Evolutionary conservation across 495 filamentous ascomycete species (phyloP).

Genomic region (Aspergillus kassunensis): DNA sequence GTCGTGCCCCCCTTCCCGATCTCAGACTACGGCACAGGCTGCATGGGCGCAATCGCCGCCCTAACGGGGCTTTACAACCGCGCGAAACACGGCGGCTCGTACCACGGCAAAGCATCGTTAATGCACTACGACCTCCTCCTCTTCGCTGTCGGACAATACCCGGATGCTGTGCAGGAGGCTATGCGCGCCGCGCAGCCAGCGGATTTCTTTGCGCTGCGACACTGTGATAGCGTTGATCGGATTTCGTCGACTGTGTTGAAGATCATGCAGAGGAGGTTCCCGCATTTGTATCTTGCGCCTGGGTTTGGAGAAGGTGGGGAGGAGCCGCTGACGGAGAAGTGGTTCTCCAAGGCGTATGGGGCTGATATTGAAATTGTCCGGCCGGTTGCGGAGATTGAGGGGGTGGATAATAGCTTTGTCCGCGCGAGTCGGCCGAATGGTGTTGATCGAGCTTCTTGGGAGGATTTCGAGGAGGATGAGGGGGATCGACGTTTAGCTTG

Average conservation of each 20-base stretch:
- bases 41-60: constrained; percentile 62
- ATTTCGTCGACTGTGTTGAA: constrained; percentile 62
- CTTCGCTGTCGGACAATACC: constrained; percentile 58
- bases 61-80: constrained; percentile 59
- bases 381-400: constrained; percentile 34
- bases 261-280: constrained; percentile 52
- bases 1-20: constrained; percentile 80
- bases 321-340: constrained; percentile 35
- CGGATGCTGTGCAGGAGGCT: constrained; percentile 50
- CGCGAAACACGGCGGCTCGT: constrained; percentile 59
- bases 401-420: constrained; percentile 38
- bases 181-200: constrained; percentile 50
- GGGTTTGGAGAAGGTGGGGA: constrained; percentile 7
- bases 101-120: constrained; percentile 58
- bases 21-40: constrained; percentile 74
- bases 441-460: constrained; percentile 32
- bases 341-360: constrained; percentile 37
- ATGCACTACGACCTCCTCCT: constrained; percentile 69
- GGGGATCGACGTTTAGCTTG: constrained; percentile 20
- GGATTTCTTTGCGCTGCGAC: constrained; percentile 61
- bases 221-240: constrained; percentile 69
- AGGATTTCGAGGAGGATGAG: constrained; percentile 29
- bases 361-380: constrained; percentile 40
- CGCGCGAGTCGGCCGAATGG: constrained; percentile 43
- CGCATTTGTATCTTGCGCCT: constrained; percentile 31